Percentiles rank a stretch among this genome's conserved stretches.
Evolutionary conservation across 2,329 filamentous ascomycete species (phyloP).

Genomic region (Talaromyces amestolkiae): DNA sequence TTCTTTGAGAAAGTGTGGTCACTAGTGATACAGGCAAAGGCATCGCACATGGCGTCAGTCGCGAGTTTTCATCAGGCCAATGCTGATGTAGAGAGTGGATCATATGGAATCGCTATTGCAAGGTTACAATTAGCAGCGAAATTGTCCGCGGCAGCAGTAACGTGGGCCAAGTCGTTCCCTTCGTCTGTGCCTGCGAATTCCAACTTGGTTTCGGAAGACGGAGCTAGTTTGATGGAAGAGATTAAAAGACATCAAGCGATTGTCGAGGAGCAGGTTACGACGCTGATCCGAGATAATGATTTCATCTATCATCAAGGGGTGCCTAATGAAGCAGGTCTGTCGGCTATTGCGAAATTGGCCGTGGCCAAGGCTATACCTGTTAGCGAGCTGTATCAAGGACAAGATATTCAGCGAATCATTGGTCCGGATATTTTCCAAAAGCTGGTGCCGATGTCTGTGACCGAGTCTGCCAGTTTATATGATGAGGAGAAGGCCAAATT

Average conservation of each 20-base stretch:
- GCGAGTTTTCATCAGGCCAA: conserved; percentile 93
- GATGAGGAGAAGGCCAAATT: conserved; percentile 98
- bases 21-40: conserved; percentile 68
- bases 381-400: conserved; percentile 91
- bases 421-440: conserved; percentile 96
- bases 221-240: conserved; percentile 70
- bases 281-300: conserved; percentile 87
- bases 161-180: conserved; percentile 75
- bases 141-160: conserved; percentile 73
- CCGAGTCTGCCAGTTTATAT: conserved; percentile 93
- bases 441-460: conserved; percentile 93
- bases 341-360: conserved; percentile 82
- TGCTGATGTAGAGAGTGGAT: conserved; percentile 83
- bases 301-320: conserved; percentile 97
- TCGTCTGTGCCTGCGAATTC: conserved; percentile 73
- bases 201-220: conserved; percentile 79
- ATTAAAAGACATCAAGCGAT: conserved; percentile 77
- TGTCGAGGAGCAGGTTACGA: conserved; percentile 75
- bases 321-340: conserved; percentile 76
- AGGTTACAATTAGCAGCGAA: conserved; percentile 78
- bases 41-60: conserved; percentile 75
- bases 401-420: conserved; percentile 95
- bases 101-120: conserved; percentile 80
- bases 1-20: conserved; percentile 96
- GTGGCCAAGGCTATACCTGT: conserved; percentile 97